Percentiles rank a stretch among this genome's conserved stretches.
These are phyloP conservation scores for Mortierella sp. DNA, from an alignment of 371 early-diverging fungal genomes.

Conservation along the genomic window DNA sequence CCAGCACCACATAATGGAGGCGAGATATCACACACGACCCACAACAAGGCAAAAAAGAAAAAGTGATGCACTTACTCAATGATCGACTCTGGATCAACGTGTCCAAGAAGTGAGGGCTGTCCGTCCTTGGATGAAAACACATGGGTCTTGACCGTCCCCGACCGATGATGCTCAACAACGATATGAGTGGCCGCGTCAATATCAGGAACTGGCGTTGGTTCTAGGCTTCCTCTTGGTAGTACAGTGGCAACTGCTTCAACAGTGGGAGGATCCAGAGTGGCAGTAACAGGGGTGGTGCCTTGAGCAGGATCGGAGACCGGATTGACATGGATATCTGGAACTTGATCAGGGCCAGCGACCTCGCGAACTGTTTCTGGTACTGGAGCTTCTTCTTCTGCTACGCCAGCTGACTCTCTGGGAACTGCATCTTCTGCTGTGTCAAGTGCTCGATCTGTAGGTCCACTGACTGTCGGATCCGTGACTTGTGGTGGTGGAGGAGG, in stretches of 20 bases:
- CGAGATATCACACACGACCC: no score
- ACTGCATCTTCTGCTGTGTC: no score
- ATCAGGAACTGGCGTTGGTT: background rate
- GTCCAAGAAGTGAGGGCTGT: conserved; percentile 27
- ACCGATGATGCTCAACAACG: conserved; percentile 33
- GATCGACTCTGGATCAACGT: conserved; percentile 7
- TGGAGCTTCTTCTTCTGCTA: background rate
- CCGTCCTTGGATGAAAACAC: conserved; percentile 36
- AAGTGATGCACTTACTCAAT: background rate
- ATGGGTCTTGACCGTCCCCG: conserved; percentile 42
- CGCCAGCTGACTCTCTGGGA: no score
- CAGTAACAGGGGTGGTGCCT: background rate
- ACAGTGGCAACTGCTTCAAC: background rate
- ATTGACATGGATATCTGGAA: no score
- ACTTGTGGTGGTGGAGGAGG: no score
- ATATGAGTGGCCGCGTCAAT: conserved; percentile 35
- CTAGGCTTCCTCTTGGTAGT: background rate
- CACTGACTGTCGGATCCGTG: no score
- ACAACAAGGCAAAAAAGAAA: background rate
- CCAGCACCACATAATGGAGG: background rate
- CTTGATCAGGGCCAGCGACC: background rate
- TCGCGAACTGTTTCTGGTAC: background rate
- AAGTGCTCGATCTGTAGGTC: no score
- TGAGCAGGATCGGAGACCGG: background rate
- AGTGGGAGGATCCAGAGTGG: background rate